These are phyloP conservation scores for Scalesia atractyloides DNA, from an alignment of 129 eudicot genomes.

Conservation along the genomic window DNA sequence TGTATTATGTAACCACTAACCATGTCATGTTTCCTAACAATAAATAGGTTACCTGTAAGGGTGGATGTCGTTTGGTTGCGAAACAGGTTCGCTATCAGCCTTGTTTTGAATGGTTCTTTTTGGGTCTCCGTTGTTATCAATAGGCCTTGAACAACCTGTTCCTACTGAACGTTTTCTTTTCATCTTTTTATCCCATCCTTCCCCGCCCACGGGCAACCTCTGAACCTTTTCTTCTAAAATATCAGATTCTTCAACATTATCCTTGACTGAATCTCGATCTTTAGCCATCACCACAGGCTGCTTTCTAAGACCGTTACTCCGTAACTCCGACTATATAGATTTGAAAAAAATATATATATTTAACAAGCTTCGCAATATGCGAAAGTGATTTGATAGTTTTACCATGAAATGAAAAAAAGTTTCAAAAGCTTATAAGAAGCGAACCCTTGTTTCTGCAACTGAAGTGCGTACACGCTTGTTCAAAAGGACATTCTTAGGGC, in stretches of 20 bases:
- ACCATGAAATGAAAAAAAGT: conserved; percentile 10
- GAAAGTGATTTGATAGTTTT: conserved; percentile 14
- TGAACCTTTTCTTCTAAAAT: conserved; percentile 69
- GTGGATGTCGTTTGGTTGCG: conserved; percentile 52
- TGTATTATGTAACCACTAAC: conserved; percentile 11
- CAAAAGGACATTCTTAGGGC: conserved; percentile 66
- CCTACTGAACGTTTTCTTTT: conserved; percentile 90
- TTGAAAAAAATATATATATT: background rate
- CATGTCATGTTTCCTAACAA: conserved; percentile 9
- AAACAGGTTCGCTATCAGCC: conserved; percentile 51
- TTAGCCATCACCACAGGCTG: conserved; percentile 54
- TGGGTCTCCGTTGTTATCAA: conserved; percentile 60
- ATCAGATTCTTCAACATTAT: conserved; percentile 61
- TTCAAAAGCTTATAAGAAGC: conserved; percentile 32
- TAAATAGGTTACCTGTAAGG: conserved; percentile 55
- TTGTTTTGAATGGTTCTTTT: conserved; percentile 60
- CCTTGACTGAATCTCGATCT: conserved; percentile 67
- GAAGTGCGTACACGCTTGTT: conserved; percentile 90
- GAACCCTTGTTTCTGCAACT: conserved; percentile 80
- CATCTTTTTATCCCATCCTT: conserved; percentile 93
- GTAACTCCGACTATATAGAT: conserved; percentile 57
- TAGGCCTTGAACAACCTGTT: conserved; percentile 52
- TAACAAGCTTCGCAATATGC: conserved; percentile 13
- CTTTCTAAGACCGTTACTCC: conserved; percentile 56
- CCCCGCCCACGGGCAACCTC: conserved; percentile 81